Evolutionary conservation across 2,329 filamentous ascomycete genomes (phyloP), one percentile per base, ranked within the genome.

Genomic region (Verticillium tricorpus): DNA sequence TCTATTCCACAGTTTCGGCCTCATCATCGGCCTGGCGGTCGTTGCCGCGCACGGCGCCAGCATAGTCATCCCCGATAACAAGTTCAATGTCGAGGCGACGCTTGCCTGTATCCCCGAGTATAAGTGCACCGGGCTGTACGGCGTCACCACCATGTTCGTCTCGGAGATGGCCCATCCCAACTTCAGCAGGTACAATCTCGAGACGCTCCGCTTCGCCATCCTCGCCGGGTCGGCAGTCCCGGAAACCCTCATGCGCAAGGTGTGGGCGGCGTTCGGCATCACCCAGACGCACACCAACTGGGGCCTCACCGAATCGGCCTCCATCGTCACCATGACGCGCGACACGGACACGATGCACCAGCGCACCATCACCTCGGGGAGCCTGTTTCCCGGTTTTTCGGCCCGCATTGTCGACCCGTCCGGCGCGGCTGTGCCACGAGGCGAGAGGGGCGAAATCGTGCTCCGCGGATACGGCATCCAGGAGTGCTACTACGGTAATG

Each of bases 1-100:
- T 0, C 81, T 95, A 2, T 95, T 94, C 78, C 91, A 95, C 77
- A 93, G 90, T 78, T 94, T 93, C 69, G 90, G 90, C 1, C 83
- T 93, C 6, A 90, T 93, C 1, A 83, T 92, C 3, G 90, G 90
- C 8, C 80, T 93, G 55, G 82, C 93, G 60, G 87, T 89, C 1
- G 81, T 85, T 45, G 75, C 93, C 57, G 92, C 89, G 0, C 89
- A 93, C 72, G 90, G 90, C 54, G 85, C 85, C 37, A 90, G 89
- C 72, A 87, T 93, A 59, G 85, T 93, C 15, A 91, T 91, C 69
- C 90, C 91, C 0, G 83, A 84, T 65, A 88, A 92, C 69, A 85
- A 88, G 0, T 94, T 93, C 69, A 87, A 92, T 67, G 82, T 89
- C 1, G 74, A 76, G 5, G 85, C 88, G 0, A 88, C 88, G 2